phyloP scores from a whole-genome alignment of 2,329 filamentous ascomycete species.

The Penicillium sp. region DNA sequence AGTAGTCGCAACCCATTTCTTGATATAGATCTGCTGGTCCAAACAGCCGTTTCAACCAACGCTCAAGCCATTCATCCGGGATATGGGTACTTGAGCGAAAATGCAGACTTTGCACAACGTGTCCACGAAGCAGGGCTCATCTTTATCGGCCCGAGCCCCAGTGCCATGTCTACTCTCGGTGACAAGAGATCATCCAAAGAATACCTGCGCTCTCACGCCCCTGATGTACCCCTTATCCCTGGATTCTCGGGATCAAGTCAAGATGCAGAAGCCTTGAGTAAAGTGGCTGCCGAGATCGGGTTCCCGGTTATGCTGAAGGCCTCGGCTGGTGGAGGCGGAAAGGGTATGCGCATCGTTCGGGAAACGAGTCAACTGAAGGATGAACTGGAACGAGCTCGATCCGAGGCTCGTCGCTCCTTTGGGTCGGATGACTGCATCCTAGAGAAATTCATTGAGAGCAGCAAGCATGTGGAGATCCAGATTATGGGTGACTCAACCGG shows the following conservation, averaged over 20 bases:
- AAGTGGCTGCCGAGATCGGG: conserved; percentile 21
- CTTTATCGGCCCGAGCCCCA: conserved; percentile 35
- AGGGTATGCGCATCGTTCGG: conserved; percentile 6
- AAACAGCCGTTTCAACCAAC: conserved; percentile 13
- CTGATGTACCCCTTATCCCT: conserved; percentile 31
- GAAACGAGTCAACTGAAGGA: not conserved
- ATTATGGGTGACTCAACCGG: conserved; percentile 27
- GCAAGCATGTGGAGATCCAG: conserved; percentile 13
- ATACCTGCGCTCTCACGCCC: conserved; percentile 19
- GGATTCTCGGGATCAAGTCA: conserved; percentile 18
- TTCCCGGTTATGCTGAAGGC: conserved; percentile 8
- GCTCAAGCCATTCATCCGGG: conserved; percentile 37
- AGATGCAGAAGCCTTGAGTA: conserved; percentile 8
- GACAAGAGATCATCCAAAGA: conserved; percentile 32
- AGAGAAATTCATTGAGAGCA: conserved; percentile 7
- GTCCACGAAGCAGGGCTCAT: conserved; percentile 31
- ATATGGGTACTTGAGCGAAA: conserved; percentile 40
- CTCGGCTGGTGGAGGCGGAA: conserved; percentile 12
- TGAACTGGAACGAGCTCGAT: not conserved
- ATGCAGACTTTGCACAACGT: conserved; percentile 32
- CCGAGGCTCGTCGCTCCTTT: not conserved
- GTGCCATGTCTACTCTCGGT: conserved; percentile 35
- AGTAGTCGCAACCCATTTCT: conserved; percentile 17
- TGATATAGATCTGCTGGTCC: conserved; percentile 12
- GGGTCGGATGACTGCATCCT: conserved; percentile 3